phyloP scores from a whole-genome alignment of 1,139 yeast genomes.

The Pichia sp. region DNA sequence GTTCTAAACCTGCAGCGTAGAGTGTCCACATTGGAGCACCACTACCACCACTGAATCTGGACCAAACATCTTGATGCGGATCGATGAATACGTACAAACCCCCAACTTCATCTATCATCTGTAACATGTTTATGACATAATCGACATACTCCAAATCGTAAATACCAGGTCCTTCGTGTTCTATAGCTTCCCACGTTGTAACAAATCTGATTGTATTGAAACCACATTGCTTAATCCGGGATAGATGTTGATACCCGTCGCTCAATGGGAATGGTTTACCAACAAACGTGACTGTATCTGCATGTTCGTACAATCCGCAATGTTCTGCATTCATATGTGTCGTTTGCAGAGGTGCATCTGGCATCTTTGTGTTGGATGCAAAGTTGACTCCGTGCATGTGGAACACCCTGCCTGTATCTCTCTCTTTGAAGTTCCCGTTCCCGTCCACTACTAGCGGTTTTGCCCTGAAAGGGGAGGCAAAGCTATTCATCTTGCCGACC shows the following conservation, averaged over 20 bases:
- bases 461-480: slow-evolving; percentile 15
- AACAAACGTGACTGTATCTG: slow-evolving; percentile 73
- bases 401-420: slow-evolving; percentile 52
- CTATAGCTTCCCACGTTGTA: slow-evolving; percentile 91
- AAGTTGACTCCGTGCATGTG: slow-evolving; percentile 79
- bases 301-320: slow-evolving; percentile 56
- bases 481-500: too few relatives aligned
- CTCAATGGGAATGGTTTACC: slow-evolving; percentile 77
- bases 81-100: slow-evolving; percentile 84
- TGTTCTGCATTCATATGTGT: slow-evolving; percentile 49
- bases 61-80: slow-evolving; percentile 96
- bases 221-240: slow-evolving; percentile 76
- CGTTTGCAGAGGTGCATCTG: slow-evolving; percentile 55
- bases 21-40: slow-evolving; percentile 97
- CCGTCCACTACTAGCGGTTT: slow-evolving; percentile 22
- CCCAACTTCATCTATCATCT: slow-evolving; percentile 56
- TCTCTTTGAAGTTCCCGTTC: slow-evolving; percentile 61
- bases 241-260: slow-evolving; percentile 69
- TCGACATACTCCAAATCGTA: slow-evolving; percentile 79
- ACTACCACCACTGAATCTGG: slow-evolving; percentile 86
- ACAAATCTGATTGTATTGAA: slow-evolving; percentile 75
- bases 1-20: slow-evolving; percentile 92
- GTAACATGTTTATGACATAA: slow-evolving; percentile 62
- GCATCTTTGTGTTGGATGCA: slow-evolving; percentile 75
- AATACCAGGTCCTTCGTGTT: slow-evolving; percentile 81